Evolutionary conservation across 495 filamentous ascomycete genomes (phyloP).

Genomic region (Aspergillus nidulans): DNA sequence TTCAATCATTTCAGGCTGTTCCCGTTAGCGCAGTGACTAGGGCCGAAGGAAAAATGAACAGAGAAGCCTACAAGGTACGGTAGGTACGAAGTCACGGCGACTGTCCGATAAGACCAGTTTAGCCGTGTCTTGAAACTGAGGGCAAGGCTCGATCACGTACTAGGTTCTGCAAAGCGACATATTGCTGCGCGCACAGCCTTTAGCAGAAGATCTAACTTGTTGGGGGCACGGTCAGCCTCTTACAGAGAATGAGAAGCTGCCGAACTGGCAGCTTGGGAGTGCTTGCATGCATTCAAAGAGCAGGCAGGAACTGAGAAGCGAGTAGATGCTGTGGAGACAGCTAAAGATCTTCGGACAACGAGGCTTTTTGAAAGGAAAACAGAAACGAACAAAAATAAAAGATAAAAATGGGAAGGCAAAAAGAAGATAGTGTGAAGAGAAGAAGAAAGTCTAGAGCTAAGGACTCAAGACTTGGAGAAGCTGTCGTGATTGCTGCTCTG

Average conservation of each 20-base stretch:
- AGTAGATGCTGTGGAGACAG: too few relatives aligned
- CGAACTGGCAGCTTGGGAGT: constrained; percentile 42
- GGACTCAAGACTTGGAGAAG: not conserved
- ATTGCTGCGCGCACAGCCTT: constrained; percentile 36
- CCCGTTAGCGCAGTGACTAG: not conserved
- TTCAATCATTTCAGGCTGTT: constrained; percentile 74
- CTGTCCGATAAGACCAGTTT: constrained; percentile 15
- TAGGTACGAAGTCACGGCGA: constrained; percentile 78
- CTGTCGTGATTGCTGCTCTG: not conserved
- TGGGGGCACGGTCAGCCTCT: constrained; percentile 23
- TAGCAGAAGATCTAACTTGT: not conserved
- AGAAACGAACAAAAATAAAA: constrained; percentile 8
- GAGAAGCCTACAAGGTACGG: constrained; percentile 64
- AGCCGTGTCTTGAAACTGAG: not conserved
- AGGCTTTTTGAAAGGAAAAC: not conserved
- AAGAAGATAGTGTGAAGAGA: constrained; percentile 6
- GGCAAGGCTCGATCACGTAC: constrained; percentile 24
- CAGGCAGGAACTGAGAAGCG: not conserved
- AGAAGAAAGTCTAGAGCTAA: not conserved
- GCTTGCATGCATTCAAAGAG: constrained; percentile 22
- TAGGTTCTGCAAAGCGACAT: constrained; percentile 79
- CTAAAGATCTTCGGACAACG: too few relatives aligned
- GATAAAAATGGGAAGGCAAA: constrained; percentile 1
- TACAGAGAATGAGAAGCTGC: constrained; percentile 61
- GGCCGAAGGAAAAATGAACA: not conserved